A percentile compares a stretch with the other conserved stretches of the same genome.
Evolutionary conservation across 208 protist genomes (phyloP).

Genomic region (Wallacemonas sp.): DNA sequence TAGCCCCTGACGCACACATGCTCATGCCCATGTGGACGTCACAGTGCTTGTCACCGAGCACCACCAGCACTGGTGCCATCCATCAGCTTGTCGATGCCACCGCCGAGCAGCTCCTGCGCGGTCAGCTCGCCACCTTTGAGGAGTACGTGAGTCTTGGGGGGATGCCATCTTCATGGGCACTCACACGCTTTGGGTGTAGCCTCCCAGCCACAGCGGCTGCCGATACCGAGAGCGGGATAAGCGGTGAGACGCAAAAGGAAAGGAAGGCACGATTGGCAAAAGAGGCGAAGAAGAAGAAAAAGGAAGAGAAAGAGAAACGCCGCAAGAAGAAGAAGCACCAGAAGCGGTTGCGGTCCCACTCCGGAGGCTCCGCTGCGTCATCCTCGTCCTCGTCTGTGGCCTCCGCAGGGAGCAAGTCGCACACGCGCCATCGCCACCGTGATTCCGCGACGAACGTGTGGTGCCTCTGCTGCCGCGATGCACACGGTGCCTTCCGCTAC

Average conservation of each 20-base stretch:
- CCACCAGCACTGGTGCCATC: slow-evolving; percentile 32
- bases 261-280: too few relatives aligned
- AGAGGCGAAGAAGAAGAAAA: too few relatives aligned
- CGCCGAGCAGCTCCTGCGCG: slow-evolving; percentile 30
- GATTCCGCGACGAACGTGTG: slow-evolving; percentile 1
- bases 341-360: not conserved
- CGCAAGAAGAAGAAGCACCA: slow-evolving; percentile 1
- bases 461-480: slow-evolving; percentile 43
- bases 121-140: slow-evolving; percentile 16
- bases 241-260: not conserved
- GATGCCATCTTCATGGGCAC: not conserved
- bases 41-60: slow-evolving; percentile 27
- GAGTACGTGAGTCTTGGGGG: slow-evolving; percentile 5
- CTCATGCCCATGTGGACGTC: slow-evolving; percentile 45
- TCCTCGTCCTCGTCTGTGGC: not conserved
- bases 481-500: slow-evolving; percentile 29
- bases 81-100: slow-evolving; percentile 29
- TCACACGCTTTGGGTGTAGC: not conserved
- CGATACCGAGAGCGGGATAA: too few relatives aligned
- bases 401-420: not conserved
- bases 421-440: not conserved
- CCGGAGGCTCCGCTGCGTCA: not conserved
- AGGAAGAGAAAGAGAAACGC: not conserved
- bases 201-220: not conserved
- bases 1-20: slow-evolving; percentile 9